These are phyloP conservation scores for Paramyrothecium sp. DNA, from an alignment of 2,329 filamentous ascomycete species.

Conservation along the genomic window DNA sequence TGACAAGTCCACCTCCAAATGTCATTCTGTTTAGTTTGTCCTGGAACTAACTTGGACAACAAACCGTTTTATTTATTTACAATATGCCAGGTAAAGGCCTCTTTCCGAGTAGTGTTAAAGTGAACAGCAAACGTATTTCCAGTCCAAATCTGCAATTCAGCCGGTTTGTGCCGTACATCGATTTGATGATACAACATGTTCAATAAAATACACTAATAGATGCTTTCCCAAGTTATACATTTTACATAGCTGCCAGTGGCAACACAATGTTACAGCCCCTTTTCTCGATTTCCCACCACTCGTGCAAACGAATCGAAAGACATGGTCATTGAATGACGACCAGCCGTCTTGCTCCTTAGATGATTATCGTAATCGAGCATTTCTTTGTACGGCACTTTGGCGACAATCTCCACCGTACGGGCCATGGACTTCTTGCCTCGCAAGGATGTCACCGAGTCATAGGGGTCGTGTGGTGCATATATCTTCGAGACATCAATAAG, in stretches of 20 bases:
- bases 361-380: constrained; percentile 95
- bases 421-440: constrained; percentile 47
- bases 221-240: constrained; percentile 4
- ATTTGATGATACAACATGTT: too few relatives aligned
- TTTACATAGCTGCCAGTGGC: neutral
- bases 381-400: constrained; percentile 88
- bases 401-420: constrained; percentile 66
- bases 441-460: constrained; percentile 58
- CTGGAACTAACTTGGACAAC: too few relatives aligned
- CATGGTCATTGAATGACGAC: constrained; percentile 64
- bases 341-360: constrained; percentile 82
- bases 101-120: too few relatives aligned
- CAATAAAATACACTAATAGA: neutral
- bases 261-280: constrained; percentile 32
- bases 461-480: constrained; percentile 88
- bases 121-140: too few relatives aligned
- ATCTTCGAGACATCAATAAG: constrained; percentile 70
- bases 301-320: constrained; percentile 56
- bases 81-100: too few relatives aligned
- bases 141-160: too few relatives aligned
- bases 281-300: constrained; percentile 55
- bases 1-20: too few relatives aligned
- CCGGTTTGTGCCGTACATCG: too few relatives aligned
- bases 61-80: too few relatives aligned
- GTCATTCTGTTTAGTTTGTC: too few relatives aligned